Conservation (phyloP, 495 filamentous ascomycete genomes). For the Hypoxylon rickii region DNA sequence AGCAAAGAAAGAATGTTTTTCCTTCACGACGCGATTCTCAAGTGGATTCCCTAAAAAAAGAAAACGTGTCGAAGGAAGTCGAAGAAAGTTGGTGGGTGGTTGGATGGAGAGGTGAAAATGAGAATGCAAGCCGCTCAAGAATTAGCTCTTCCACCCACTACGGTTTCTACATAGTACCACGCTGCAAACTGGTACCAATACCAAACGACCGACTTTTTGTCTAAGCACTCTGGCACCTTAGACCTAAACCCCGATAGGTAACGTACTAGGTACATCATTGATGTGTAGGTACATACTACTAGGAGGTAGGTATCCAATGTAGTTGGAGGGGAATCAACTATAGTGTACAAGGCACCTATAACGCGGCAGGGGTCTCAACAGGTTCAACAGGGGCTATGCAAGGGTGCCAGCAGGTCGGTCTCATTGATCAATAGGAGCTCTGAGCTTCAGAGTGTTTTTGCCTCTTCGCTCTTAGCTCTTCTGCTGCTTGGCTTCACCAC, state of each 20-base stretch:
- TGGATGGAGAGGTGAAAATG: conserved; percentile 3
- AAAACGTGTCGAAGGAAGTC: conserved; percentile 8
- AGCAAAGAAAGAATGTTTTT: conserved; percentile 18
- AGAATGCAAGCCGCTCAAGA: conserved; percentile 12
- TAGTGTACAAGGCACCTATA: too few relatives aligned
- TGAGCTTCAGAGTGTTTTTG: background rate
- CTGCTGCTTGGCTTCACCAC: too few relatives aligned
- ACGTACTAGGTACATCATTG: background rate
- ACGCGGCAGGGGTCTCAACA: conserved; percentile 18
- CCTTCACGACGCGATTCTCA: conserved; percentile 15
- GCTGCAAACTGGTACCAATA: background rate
- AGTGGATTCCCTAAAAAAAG: conserved; percentile 2
- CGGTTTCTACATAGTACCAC: background rate
- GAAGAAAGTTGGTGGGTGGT: too few relatives aligned
- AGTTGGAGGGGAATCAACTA: conserved; percentile 14
- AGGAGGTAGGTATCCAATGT: too few relatives aligned
- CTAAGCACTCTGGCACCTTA: conserved; percentile 10
- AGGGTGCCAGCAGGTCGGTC: conserved; percentile 22
- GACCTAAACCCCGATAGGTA: conserved; percentile 31
- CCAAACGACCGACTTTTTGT: conserved; percentile 17
- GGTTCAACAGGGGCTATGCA: conserved; percentile 14
- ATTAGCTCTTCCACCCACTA: conserved; percentile 9
- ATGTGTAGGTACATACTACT: background rate
- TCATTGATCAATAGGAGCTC: conserved; percentile 31
- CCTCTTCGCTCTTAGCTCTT: too few relatives aligned